Evolutionary conservation across 2,329 filamentous ascomycete genomes (phyloP).

Genomic region (Ceratocystis harringtonii): DNA sequence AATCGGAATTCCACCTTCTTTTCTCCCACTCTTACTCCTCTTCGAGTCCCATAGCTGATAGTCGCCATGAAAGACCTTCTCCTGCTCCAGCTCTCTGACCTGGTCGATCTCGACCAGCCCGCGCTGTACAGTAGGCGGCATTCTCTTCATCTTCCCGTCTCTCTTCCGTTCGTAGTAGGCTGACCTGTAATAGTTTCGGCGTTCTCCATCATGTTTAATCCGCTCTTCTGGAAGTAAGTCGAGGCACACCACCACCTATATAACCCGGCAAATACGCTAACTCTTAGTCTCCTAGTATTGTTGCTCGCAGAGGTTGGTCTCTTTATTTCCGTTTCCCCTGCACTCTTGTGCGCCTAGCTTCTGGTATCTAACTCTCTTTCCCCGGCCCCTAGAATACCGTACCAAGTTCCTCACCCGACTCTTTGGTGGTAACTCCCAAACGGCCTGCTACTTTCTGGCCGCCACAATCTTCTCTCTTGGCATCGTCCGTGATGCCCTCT

Average conservation of each 20-base stretch:
- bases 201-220: conserved; percentile 79
- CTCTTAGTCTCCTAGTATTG: conserved; percentile 41
- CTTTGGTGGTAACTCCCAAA: conserved; percentile 60
- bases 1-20: not conserved
- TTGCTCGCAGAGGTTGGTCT: conserved; percentile 60
- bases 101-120: conserved; percentile 49
- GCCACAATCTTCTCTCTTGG: conserved; percentile 82
- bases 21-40: not conserved
- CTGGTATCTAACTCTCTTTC: not conserved
- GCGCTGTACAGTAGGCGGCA: conserved; percentile 46
- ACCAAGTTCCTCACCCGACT: conserved; percentile 78
- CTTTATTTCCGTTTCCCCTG: conserved; percentile 4
- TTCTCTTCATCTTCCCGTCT: conserved; percentile 11
- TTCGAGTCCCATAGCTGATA: not conserved
- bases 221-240: conserved; percentile 97
- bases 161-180: conserved; percentile 17
- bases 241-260: conserved; percentile 17
- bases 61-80: not conserved
- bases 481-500: conserved; percentile 73
- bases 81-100: not conserved
- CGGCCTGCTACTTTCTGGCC: conserved; percentile 82
- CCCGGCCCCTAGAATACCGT: conserved; percentile 56
- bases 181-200: conserved; percentile 49
- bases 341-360: conserved; percentile 13
- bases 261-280: conserved; percentile 22